Evolutionary conservation across 2,329 filamentous ascomycete species (phyloP).

Genomic region (Pseudogymnoascus destructans): DNA sequence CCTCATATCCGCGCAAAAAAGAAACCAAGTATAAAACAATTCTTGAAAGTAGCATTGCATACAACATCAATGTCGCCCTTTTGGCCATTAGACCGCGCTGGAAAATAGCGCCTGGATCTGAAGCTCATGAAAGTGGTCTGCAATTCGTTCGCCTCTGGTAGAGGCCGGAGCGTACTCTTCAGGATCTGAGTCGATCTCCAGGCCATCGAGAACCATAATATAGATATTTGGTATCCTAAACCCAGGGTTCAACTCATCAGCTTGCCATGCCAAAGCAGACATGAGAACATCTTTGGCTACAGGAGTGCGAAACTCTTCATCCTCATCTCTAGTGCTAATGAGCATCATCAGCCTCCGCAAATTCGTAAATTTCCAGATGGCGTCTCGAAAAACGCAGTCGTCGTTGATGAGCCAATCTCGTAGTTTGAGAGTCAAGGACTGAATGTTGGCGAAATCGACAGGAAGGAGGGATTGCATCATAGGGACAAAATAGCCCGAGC

Average conservation of each 20-base stretch:
- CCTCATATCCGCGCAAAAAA: neutral
- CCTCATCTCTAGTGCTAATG: neutral
- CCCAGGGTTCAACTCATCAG: neutral
- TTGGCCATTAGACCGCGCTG: neutral
- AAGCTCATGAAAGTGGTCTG: neutral
- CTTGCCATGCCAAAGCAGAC: neutral
- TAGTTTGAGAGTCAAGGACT: neutral
- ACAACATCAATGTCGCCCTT: neutral
- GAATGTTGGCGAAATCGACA: neutral
- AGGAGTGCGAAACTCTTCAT: neutral
- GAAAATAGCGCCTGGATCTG: neutral
- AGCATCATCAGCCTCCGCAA: neutral
- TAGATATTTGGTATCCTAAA: neutral
- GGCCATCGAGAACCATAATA: neutral
- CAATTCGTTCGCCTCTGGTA: neutral
- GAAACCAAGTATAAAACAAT: neutral
- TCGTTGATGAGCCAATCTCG: slow-evolving; percentile 1
- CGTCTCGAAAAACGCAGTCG: neutral
- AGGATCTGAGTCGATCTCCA: slow-evolving; percentile 2
- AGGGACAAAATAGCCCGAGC: neutral
- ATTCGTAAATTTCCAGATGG: neutral
- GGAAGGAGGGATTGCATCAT: neutral
- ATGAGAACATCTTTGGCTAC: neutral
- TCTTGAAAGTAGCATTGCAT: neutral
- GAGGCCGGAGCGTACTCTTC: neutral